Evolutionary conservation across 2,329 filamentous ascomycete species (phyloP), one percentile per base, ranked within the genome.

Genomic region (Apiospora hydei): DNA sequence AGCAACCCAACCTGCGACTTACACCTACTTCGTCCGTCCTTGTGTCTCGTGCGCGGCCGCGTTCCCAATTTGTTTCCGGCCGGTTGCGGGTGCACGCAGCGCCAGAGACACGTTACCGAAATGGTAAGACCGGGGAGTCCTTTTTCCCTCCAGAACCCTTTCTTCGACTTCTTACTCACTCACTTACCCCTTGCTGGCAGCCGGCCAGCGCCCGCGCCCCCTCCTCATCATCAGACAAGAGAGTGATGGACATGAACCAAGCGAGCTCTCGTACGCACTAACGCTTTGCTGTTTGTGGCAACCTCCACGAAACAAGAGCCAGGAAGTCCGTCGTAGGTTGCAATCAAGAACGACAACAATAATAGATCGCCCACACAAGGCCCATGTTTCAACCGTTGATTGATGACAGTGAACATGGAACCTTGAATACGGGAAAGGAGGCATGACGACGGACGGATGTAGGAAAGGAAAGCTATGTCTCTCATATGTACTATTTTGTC

Each of bases 21-120:
- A n/a, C 30, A 57, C 51, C 21, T 49, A 24, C 57, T 64, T 64
- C 30, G 57, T 64, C 57, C 57, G 57, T 64, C 57, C 57, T 41
- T 64, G 57, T 41, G 57, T 41, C 53, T 61, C 57, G 57, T 41
- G 34, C 57, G 57, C 34, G 34, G 4, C 57, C 57, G 57, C 57
- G 57, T 64, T 64, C 57, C 57, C 51, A 41, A 64, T n/a, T 41
- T 64, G 57, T n/a, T 64, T 64, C 57, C 57, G 57, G 57, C 57
- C 57, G 57, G 21, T 24, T 41, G 57, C 34, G 57, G 30, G 57
- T 64, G 34, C 57, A 64, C 57, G 57, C 57, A 64, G 34, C 57
- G 57, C 34, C 34, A 64, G 57, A 64, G 34, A 64, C 57, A 41
- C 53, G 30, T 38, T 64, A 64, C 57, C 18, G 34, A 34, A 64